Base-by-base conservation (phyloP, 768 basidiomycete genomes). In the Mycena floridula region DNA sequence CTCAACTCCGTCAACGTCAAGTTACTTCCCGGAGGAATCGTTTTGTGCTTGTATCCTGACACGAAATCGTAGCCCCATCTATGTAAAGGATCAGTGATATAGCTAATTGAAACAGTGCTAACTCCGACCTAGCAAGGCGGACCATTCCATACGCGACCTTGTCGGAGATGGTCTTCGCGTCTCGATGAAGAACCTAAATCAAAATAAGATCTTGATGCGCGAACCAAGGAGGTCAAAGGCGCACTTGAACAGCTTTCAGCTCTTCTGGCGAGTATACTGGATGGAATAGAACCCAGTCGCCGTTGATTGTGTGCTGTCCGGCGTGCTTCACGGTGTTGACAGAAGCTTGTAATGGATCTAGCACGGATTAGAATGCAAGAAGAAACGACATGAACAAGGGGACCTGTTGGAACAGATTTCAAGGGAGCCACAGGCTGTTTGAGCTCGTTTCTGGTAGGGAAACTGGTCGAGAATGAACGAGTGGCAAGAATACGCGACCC, bases 271-370 rank as follows among this genome's bases (percentile, higher is more conserved):
- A 79, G 60, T 97, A 97, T 2, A 95, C 92, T 0, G 94, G 94
- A 58, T 95, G 90, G 59, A 92, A 90, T 2, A 96, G 66, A 9
- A 95, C 90, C 90, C 92, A 96, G 54, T 89, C 87, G 2, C 88
- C 88, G 30, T 69, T 73, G 40, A 80, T 60, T n/a, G n/a, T n/a
- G n/a, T n/a, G n/a, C n/a, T n/a, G n/a, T n/a, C n/a, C n/a, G n/a
- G n/a, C n/a, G n/a, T n/a, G n/a, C n/a, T n/a, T n/a, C n/a, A n/a
- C n/a, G n/a, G n/a, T n/a, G n/a, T n/a, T n/a, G n/a, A n/a, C n/a
- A n/a, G n/a, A n/a, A n/a, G n/a, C n/a, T n/a, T n/a, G n/a, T n/a
- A n/a, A n/a, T n/a, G n/a, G n/a, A n/a, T n/a, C n/a, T n/a, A n/a
- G n/a, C n/a, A n/a, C n/a, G n/a, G n/a, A n/a, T n/a, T n/a, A n/a